Evolutionary conservation across 805 yeast species (phyloP), one percentile per base, ranked within the genome.

Genomic region (Sugiyamaella americana): DNA sequence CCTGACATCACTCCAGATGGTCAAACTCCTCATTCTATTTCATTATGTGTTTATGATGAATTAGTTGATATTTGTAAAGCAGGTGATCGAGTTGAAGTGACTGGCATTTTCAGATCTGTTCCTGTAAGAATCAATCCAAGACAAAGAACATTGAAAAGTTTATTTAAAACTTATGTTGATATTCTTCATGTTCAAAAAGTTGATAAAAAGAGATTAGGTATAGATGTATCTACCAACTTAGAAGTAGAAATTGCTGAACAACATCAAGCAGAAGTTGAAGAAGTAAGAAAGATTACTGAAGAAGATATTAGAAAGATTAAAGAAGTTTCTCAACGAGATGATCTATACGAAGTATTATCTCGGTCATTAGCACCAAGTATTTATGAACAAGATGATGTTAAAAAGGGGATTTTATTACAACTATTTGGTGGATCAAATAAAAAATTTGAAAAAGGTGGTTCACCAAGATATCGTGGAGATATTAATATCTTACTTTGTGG

Each of bases 1-100:
- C 96, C 96, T 0, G 98, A 93, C 65, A 74, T 80, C 51, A 95
- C 91, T 13, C 98, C 98, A 3, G 98, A 86, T 67, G 98, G 98
- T 16, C 98, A 93, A 67, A 93, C 98, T 2, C 98, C 98, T 1
- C 98, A 93, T 65, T 83, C 96, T 11, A 86, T 93, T 41, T 87
- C 95, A 4, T 70, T 93, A 23, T 87, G 96, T 70, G 95, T 87
- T 1, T 93, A 91, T 62, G 98, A 93, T 65, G 98, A 93, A 63
- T 73, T 93, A 51, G 98, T 93, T 1, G 98, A 93, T 64, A 75
- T 85, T 45, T 84, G 95, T 59, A 78, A 95, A 58, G 97, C 98
- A 5, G 98, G 98, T 73, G 98, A 93, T 65, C 78, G 97, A 49
- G 76, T 93, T 40, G 96, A 91, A 64, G 94, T 89, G 17, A 88